Percentiles rank a stretch among this genome's conserved stretches.
Conservation (phyloP, 176 grass and related monocot genomes). For the Pharus latifolius region DNA sequence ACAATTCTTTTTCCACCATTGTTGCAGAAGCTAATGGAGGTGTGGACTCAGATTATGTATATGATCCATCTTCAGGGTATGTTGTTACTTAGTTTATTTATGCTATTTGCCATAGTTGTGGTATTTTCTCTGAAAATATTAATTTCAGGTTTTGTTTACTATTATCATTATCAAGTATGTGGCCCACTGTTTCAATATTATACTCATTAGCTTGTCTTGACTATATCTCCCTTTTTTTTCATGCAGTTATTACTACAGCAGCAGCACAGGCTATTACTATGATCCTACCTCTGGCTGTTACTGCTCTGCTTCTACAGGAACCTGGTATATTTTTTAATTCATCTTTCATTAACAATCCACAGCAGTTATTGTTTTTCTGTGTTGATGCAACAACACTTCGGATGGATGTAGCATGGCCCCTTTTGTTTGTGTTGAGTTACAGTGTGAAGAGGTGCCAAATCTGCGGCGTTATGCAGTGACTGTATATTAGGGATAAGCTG, state of each 20-base stretch:
- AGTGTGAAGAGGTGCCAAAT: neutral
- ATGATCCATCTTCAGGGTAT: conserved; percentile 76
- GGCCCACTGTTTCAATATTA: neutral
- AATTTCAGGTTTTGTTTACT: neutral
- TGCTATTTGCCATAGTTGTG: neutral
- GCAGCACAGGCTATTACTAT: conserved; percentile 83
- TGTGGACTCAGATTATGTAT: conserved; percentile 66
- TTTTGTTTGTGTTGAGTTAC: conserved; percentile 1
- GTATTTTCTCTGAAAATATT: neutral
- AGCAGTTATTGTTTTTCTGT: neutral
- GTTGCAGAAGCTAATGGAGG: conserved; percentile 59
- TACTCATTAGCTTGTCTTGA: neutral
- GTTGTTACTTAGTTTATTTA: conserved; percentile 10
- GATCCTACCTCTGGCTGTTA: conserved; percentile 65
- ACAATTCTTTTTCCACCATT: neutral
- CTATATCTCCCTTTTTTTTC: conserved; percentile 6
- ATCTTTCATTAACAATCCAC: neutral
- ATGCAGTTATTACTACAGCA: conserved; percentile 90
- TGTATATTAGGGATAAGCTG: neutral
- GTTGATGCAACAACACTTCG: neutral
- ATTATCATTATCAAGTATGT: neutral
- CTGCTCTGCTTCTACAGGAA: conserved; percentile 70
- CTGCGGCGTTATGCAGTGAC: neutral
- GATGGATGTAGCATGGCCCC: neutral
- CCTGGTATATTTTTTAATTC: conserved; percentile 43